Evolutionary conservation across 306 rosid genomes (phyloP).

Genomic region (Rosa persica): DNA sequence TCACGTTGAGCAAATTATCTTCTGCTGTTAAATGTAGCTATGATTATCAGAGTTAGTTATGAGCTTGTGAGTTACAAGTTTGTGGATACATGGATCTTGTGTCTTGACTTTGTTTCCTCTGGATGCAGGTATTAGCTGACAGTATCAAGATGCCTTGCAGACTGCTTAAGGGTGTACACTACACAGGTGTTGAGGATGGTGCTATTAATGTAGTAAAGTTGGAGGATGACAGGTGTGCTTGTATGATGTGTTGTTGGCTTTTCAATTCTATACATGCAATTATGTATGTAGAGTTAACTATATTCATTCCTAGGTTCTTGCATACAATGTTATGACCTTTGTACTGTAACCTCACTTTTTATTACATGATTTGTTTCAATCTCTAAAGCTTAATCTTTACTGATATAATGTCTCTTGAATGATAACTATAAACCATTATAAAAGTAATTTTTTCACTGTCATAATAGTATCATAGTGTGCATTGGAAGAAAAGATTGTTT

Average conservation of each 20-base stretch:
- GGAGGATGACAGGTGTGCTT: slow-evolving; percentile 85
- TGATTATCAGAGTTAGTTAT: background rate
- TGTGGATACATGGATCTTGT: slow-evolving; percentile 17
- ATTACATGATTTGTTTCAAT: background rate
- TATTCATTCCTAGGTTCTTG: background rate
- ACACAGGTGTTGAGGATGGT: slow-evolving; percentile 97
- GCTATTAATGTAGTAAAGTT: slow-evolving; percentile 89
- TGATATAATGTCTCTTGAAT: background rate
- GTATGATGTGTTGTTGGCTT: background rate
- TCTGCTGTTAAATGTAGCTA: background rate
- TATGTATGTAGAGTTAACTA: background rate
- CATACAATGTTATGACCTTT: background rate
- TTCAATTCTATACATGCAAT: background rate
- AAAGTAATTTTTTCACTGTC: background rate
- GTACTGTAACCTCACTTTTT: background rate
- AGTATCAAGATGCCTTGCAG: slow-evolving; percentile 92
- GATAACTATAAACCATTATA: background rate
- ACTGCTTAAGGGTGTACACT: slow-evolving; percentile 93
- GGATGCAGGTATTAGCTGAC: slow-evolving; percentile 90
- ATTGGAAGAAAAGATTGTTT: background rate
- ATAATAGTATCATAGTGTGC: background rate
- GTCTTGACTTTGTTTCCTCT: slow-evolving; percentile 26
- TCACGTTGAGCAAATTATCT: background rate
- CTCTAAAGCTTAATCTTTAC: background rate
- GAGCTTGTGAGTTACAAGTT: background rate